phyloP scores from a whole-genome alignment of 768 basidiomycete genomes.

The Termitomyces bulborhizus region DNA sequence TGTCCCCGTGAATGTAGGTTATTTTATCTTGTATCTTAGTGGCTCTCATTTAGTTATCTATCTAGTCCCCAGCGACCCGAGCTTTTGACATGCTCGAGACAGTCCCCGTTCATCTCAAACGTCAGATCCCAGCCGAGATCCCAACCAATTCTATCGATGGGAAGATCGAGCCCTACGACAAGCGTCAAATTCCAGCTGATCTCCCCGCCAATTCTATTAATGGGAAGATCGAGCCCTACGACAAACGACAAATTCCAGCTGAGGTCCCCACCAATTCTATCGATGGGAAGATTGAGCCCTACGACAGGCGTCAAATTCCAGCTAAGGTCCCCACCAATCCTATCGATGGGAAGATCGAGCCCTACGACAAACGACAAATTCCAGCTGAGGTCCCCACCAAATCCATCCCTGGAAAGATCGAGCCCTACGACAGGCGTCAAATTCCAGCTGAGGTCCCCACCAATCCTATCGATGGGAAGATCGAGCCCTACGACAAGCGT shows the following conservation, averaged over 20 bases:
- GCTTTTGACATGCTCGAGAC: slow-evolving; percentile 28
- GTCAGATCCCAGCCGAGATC: slow-evolving; percentile 13
- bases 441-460: background rate
- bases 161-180: background rate
- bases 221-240: background rate
- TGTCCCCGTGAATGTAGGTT: slow-evolving; percentile 33
- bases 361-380: slow-evolving; percentile 16
- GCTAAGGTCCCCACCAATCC: slow-evolving; percentile 23
- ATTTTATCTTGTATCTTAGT: background rate
- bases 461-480: background rate
- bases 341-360: slow-evolving; percentile 12
- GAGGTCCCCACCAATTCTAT: background rate
- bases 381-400: slow-evolving; percentile 14
- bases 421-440: slow-evolving; percentile 19
- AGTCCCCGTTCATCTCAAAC: slow-evolving; percentile 38
- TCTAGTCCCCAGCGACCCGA: slow-evolving; percentile 23
- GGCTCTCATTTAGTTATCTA: slow-evolving; percentile 10
- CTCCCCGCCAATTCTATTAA: background rate
- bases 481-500: background rate
- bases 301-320: background rate
- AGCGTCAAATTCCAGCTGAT: background rate
- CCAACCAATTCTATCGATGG: background rate
- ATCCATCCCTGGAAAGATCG: slow-evolving; percentile 1
- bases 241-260: background rate
- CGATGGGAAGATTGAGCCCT: background rate